Evolutionary conservation across 108 stramenopile genomes (phyloP).

Genomic region (Discostella pseudostelligera): DNA sequence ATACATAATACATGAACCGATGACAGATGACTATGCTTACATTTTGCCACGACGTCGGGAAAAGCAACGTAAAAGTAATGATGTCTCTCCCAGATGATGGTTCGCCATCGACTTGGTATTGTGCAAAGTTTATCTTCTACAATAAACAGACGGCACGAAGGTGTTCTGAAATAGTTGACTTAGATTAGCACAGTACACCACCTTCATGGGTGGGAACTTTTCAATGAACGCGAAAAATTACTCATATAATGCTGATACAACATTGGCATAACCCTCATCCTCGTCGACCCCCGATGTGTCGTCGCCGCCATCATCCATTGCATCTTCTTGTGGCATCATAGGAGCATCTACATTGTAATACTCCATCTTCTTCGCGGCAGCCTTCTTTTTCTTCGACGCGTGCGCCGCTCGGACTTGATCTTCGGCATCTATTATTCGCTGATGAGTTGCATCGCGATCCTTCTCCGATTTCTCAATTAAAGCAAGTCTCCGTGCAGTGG

Average conservation of each 20-base stretch:
- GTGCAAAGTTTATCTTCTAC: too few species aligned
- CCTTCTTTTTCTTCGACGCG: conserved; percentile 12
- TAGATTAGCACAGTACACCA: too few species aligned
- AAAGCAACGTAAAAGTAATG: too few species aligned
- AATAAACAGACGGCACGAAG: too few species aligned
- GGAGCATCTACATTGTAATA: not conserved
- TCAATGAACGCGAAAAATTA: too few species aligned
- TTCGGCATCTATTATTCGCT: conserved; percentile 28
- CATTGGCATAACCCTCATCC: conserved; percentile 1
- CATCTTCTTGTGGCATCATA: not conserved
- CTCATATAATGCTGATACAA: not conserved
- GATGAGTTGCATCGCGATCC: conserved; percentile 8
- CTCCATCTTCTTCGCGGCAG: not conserved
- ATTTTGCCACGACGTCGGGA: too few species aligned
- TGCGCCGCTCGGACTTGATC: conserved; percentile 11
- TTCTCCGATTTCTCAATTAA: conserved; percentile 24
- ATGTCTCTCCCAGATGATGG: too few species aligned
- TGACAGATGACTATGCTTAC: too few species aligned
- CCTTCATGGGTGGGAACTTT: too few species aligned
- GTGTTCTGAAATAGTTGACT: too few species aligned
- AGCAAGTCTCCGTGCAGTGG: conserved; percentile 20
- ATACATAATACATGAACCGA: not conserved
- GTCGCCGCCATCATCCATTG: not conserved
- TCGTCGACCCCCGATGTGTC: not conserved
- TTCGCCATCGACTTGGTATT: too few species aligned